These are phyloP conservation scores for Diospyros kaki DNA, from an alignment of 148 eudicot species.

Conservation along the genomic window DNA sequence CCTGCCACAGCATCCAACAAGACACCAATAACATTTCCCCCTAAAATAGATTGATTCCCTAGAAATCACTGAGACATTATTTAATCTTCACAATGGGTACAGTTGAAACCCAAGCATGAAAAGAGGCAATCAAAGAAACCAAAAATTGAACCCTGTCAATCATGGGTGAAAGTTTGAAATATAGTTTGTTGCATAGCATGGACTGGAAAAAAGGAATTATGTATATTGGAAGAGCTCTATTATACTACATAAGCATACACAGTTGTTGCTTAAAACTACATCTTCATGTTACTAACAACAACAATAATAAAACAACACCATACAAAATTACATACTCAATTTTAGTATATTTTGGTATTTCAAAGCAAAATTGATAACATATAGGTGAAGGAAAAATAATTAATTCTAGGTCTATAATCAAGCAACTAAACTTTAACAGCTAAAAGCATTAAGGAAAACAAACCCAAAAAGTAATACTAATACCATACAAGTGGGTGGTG, in stretches of 20 bases:
- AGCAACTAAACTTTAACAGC: background rate
- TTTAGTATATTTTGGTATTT: background rate
- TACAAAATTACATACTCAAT: too few species aligned
- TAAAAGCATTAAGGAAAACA: background rate
- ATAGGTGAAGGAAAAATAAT: background rate
- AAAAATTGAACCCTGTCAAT: background rate
- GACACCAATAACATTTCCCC: background rate
- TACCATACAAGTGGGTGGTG: background rate
- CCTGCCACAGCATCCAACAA: constrained; percentile 3
- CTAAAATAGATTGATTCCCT: background rate
- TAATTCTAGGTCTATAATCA: background rate
- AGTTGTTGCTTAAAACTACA: background rate
- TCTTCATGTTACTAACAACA: background rate
- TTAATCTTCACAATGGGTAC: background rate
- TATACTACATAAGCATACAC: background rate
- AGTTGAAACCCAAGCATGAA: background rate
- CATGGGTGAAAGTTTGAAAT: background rate
- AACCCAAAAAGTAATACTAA: background rate
- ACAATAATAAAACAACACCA: background rate
- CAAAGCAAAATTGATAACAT: background rate
- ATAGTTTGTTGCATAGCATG: background rate
- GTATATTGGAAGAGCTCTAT: too few species aligned
- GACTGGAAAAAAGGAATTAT: background rate
- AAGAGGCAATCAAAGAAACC: background rate
- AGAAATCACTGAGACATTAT: background rate